phyloP scores from a whole-genome alignment of 306 rosid species.

The Heteromeles arbutifolia region DNA sequence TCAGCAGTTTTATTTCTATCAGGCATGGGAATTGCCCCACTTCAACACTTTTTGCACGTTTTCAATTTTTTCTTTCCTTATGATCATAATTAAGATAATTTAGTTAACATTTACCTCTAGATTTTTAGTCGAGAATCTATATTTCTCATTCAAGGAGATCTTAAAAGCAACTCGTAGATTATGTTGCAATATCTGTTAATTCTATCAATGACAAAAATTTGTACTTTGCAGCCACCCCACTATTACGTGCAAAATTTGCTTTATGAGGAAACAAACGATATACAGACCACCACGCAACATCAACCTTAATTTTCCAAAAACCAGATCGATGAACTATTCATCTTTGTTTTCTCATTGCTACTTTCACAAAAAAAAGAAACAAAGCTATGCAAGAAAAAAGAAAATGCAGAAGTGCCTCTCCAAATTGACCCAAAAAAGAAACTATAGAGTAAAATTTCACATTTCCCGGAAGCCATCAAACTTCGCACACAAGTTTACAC shows the following conservation, averaged over 20 bases:
- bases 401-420: conserved; percentile 28
- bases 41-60: too few species aligned
- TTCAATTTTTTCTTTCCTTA: too few species aligned
- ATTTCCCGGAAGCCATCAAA: conserved; percentile 37
- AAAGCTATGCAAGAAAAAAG: not conserved
- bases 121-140: too few species aligned
- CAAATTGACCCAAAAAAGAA: conserved; percentile 26
- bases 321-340: not conserved
- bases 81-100: too few species aligned
- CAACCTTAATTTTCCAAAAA: not conserved
- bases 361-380: conserved; percentile 18
- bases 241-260: not conserved
- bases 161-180: too few species aligned
- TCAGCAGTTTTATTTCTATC: too few species aligned
- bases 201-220: not conserved
- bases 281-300: not conserved
- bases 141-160: too few species aligned
- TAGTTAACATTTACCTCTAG: too few species aligned
- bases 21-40: too few species aligned
- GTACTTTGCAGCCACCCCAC: not conserved
- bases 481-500: conserved; percentile 25
- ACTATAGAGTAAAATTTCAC: conserved; percentile 25
- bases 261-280: not conserved
- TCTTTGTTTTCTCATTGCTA: conserved; percentile 13
- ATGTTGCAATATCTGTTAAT: too few species aligned